These are phyloP conservation scores for Plasmopara viticola DNA, from an alignment of 352 stramenopile species.

Conservation along the genomic window DNA sequence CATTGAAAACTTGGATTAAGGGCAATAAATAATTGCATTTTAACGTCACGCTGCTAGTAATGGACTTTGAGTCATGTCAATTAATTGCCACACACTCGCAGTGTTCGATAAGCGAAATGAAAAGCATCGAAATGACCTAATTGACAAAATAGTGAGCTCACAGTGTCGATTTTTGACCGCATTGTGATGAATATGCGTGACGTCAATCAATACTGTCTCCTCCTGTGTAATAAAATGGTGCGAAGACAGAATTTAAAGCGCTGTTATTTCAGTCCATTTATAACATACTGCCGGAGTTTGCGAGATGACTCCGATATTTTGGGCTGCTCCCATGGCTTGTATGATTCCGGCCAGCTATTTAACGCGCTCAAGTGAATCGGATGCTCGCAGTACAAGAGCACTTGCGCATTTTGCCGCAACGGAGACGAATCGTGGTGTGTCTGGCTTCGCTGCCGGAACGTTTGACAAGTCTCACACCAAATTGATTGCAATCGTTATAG, in stretches of 20 bases:
- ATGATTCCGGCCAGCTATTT: slow-evolving; percentile 15
- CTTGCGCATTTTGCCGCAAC: slow-evolving; percentile 6
- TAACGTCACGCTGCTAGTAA: not conserved
- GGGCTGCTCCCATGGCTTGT: slow-evolving; percentile 11
- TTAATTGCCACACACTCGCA: not conserved
- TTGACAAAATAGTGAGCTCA: not conserved
- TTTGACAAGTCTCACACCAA: slow-evolving; percentile 14
- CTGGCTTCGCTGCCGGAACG: slow-evolving; percentile 7
- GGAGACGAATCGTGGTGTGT: slow-evolving; percentile 14
- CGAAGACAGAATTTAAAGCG: not conserved
- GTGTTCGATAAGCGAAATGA: not conserved
- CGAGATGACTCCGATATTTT: not conserved
- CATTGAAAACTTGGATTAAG: too few species aligned
- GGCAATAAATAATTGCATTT: not conserved
- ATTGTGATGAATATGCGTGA: not conserved
- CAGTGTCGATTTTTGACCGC: not conserved
- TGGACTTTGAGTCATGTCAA: too few species aligned
- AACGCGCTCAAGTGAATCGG: slow-evolving; percentile 11
- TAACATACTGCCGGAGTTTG: not conserved
- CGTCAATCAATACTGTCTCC: not conserved
- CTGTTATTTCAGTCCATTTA: not conserved
- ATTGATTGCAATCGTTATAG: slow-evolving; percentile 14
- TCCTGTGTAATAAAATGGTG: not conserved
- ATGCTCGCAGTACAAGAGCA: slow-evolving; percentile 6
- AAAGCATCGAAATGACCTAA: too few species aligned